Percentiles rank a stretch among this genome's conserved stretches.
phyloP scores from a whole-genome alignment of 306 rosid genomes.

The Geum urbanum region DNA sequence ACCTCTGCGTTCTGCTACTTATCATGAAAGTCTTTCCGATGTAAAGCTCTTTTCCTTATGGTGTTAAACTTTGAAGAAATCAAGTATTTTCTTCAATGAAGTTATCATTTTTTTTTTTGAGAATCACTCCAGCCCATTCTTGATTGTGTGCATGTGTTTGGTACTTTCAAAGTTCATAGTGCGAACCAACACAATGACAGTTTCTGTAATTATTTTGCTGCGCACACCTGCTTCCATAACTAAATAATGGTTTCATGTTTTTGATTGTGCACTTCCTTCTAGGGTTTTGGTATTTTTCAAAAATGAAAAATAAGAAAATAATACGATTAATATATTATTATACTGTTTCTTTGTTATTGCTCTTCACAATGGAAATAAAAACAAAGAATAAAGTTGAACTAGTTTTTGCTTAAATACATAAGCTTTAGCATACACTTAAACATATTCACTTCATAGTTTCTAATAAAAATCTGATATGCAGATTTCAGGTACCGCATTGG shows the following conservation, averaged over 20 bases:
- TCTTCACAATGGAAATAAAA: neutral
- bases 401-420: neutral
- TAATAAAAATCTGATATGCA: conserved; percentile 35
- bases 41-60: neutral
- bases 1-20: neutral
- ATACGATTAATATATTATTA: neutral
- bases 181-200: neutral
- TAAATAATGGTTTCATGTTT: neutral
- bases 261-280: conserved; percentile 2
- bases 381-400: neutral
- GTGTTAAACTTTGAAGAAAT: neutral
- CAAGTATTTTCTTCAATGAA: neutral
- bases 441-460: conserved; percentile 5
- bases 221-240: neutral
- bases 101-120: neutral
- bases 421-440: too few species aligned
- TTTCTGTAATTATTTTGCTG: neutral
- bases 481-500: conserved; percentile 92
- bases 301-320: neutral
- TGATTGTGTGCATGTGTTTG: neutral
- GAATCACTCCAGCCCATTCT: neutral
- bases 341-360: neutral
- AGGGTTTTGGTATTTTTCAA: neutral
- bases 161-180: neutral
- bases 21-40: neutral